phyloP scores from a whole-genome alignment of 2,329 filamentous ascomycete genomes.

The Eurotiales sp. region DNA sequence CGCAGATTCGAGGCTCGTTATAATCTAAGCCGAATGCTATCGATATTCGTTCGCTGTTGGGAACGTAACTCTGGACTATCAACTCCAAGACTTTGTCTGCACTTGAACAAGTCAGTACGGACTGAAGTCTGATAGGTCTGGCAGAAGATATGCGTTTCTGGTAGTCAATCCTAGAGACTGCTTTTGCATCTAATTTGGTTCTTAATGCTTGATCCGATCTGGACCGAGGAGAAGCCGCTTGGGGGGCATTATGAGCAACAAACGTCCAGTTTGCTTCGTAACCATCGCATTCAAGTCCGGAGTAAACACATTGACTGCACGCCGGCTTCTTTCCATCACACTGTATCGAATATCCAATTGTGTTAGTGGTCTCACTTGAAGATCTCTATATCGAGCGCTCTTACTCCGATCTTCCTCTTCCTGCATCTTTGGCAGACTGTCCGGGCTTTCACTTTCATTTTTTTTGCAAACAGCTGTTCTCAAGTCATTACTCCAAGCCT shows the following conservation, averaged over 20 bases:
- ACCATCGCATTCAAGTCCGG: conserved; percentile 22
- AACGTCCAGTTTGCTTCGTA: conserved; percentile 22
- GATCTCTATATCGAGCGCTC: background rate
- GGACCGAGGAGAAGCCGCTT: too few species aligned
- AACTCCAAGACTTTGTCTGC: background rate
- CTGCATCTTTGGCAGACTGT: conserved; percentile 20
- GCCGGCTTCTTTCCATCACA: conserved; percentile 25
- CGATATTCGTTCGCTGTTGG: background rate
- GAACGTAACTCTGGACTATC: conserved; percentile 1
- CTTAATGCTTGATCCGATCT: background rate
- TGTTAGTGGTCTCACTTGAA: background rate
- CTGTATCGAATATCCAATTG: conserved; percentile 5
- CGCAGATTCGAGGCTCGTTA: conserved; percentile 31
- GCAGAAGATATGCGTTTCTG: background rate
- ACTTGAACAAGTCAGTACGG: background rate
- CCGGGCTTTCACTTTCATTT: conserved; percentile 19
- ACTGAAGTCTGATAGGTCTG: background rate
- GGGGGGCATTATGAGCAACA: conserved; percentile 15
- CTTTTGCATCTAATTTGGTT: background rate
- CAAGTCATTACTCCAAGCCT: background rate
- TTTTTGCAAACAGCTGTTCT: background rate
- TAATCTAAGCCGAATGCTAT: conserved; percentile 2
- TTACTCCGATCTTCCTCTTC: conserved; percentile 20
- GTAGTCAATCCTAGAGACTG: background rate
- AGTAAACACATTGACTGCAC: conserved; percentile 24